Evolutionary conservation across 148 eudicot genomes (phyloP).

Genomic region (Linanthus parryae): DNA sequence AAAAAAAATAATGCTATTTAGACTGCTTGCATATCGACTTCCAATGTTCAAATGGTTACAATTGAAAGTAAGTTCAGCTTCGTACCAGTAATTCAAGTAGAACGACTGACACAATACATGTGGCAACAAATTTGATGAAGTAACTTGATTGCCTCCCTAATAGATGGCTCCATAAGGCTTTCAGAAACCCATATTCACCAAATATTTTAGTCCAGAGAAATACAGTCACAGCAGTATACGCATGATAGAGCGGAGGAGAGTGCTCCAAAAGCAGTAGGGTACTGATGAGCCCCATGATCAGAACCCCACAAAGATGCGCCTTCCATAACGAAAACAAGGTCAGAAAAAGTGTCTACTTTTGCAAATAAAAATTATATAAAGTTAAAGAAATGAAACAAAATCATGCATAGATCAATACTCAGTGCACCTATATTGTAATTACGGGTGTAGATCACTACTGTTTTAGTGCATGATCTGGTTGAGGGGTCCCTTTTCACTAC

Average conservation of each 20-base stretch:
- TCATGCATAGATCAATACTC: too few species aligned
- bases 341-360: background rate
- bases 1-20: constrained; percentile 3
- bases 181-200: constrained; percentile 59
- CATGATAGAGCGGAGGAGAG: constrained; percentile 90
- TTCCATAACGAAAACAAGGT: constrained; percentile 16
- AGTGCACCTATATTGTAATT: too few species aligned
- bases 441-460: too few species aligned
- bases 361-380: background rate
- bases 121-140: constrained; percentile 39
- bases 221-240: constrained; percentile 76
- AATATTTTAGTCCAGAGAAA: constrained; percentile 90
- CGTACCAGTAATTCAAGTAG: constrained; percentile 82
- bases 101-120: constrained; percentile 50
- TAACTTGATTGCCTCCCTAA: constrained; percentile 30
- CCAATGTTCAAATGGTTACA: constrained; percentile 4
- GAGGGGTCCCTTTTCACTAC: too few species aligned
- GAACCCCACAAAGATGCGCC: constrained; percentile 50
- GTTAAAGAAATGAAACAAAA: constrained; percentile 5
- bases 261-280: constrained; percentile 58
- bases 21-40: background rate
- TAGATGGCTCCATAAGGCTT: constrained; percentile 54
- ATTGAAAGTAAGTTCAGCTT: background rate
- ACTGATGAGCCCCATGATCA: constrained; percentile 49
- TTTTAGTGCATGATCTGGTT: too few species aligned